Evolutionary conservation across 768 basidiomycete species (phyloP).

Genomic region (Cystobasidium onofrii): DNA sequence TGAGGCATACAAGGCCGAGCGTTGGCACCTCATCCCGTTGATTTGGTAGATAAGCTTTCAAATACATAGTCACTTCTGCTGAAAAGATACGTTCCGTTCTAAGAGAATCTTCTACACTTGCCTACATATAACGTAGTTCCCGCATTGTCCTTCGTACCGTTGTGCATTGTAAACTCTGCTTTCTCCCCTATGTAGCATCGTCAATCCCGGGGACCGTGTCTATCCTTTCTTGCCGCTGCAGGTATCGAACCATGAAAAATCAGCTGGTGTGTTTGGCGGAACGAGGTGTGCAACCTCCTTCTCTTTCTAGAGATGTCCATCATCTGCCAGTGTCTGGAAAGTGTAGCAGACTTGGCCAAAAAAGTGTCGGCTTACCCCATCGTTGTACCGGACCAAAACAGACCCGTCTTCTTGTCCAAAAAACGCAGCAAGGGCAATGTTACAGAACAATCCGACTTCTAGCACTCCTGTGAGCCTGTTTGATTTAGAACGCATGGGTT

Average conservation of each 20-base stretch:
- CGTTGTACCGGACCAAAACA: constrained; percentile 31
- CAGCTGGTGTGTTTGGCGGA: too few species aligned
- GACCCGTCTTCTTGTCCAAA: constrained; percentile 50
- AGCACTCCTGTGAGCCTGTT: constrained; percentile 85
- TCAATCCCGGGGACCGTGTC: constrained; percentile 15
- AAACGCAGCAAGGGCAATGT: constrained; percentile 89
- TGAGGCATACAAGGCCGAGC: neutral
- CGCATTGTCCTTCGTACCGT: too few species aligned
- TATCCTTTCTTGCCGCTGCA: constrained; percentile 16
- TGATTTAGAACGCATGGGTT: neutral
- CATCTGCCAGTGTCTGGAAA: too few species aligned
- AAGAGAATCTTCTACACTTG: too few species aligned
- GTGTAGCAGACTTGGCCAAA: neutral
- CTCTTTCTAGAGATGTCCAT: neutral
- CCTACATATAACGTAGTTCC: too few species aligned
- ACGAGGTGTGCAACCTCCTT: too few species aligned
- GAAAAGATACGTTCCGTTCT: too few species aligned
- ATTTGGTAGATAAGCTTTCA: neutral
- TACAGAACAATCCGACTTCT: constrained; percentile 96
- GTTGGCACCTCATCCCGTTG: neutral
- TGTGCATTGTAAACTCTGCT: too few species aligned
- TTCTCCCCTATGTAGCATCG: neutral
- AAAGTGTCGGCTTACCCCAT: constrained; percentile 33
- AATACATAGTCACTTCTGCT: too few species aligned
- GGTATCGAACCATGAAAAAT: neutral